Percentiles rank a stretch among this genome's conserved stretches.
Conservation (phyloP, 768 basidiomycete species). For the Neoboletus magnificus region DNA sequence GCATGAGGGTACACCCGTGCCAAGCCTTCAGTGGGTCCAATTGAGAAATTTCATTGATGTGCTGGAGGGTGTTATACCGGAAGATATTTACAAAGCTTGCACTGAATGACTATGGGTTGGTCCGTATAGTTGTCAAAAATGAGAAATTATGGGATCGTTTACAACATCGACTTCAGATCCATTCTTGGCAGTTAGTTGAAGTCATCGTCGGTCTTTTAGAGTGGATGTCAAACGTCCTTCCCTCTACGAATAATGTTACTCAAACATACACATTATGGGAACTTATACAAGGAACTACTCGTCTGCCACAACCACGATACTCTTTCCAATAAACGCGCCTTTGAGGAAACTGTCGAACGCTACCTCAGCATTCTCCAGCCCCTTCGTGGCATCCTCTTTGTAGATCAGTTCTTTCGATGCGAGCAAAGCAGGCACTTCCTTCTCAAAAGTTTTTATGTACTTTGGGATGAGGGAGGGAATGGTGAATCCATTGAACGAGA, state of each 20-base stretch:
- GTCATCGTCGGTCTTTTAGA: not conserved
- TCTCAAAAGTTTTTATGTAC: conserved; percentile 41
- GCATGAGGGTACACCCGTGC: conserved; percentile 42
- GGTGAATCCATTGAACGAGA: conserved; percentile 46
- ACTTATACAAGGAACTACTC: not conserved
- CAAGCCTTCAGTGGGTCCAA: conserved; percentile 35
- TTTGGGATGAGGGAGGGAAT: conserved; percentile 27
- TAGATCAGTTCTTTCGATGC: conserved; percentile 46
- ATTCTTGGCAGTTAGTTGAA: not conserved
- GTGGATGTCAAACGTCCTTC: not conserved
- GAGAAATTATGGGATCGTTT: too few relatives aligned
- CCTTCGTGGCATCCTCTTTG: conserved; percentile 43
- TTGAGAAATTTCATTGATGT: conserved; percentile 35
- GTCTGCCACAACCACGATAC: conserved; percentile 3
- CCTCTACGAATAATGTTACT: not conserved
- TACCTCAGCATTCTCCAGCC: conserved; percentile 35
- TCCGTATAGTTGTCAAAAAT: too few relatives aligned
- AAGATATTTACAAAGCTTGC: conserved; percentile 27
- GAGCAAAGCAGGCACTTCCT: conserved; percentile 37
- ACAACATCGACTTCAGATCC: not conserved
- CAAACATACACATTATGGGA: not conserved
- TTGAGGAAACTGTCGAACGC: conserved; percentile 1
- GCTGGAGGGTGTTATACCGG: conserved; percentile 35
- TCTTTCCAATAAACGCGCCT: conserved; percentile 4
- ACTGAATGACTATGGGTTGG: conserved; percentile 1